These are phyloP conservation scores for Pseudoneurospora amorphoporcata DNA, from an alignment of 495 filamentous ascomycete genomes.

Conservation along the genomic window DNA sequence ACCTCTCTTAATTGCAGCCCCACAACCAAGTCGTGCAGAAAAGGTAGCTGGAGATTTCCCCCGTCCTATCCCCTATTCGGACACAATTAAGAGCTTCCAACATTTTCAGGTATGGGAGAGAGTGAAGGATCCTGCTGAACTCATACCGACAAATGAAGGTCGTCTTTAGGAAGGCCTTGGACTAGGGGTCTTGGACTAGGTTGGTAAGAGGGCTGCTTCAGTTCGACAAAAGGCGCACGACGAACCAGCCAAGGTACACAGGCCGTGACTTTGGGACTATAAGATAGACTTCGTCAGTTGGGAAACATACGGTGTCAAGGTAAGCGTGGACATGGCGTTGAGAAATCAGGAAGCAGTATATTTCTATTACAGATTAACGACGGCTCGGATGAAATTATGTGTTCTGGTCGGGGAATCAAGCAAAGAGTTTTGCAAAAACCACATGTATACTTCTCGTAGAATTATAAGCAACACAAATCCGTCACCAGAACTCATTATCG, in stretches of 20 bases:
- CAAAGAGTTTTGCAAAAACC: not conserved
- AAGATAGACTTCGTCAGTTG: not conserved
- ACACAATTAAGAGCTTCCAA: not conserved
- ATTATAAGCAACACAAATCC: not conserved
- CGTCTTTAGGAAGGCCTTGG: not conserved
- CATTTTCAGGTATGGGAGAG: not conserved
- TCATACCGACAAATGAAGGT: not conserved
- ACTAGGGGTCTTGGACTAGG: not conserved
- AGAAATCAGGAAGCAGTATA: not conserved
- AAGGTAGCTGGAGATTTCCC: not conserved
- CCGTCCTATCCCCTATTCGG: not conserved
- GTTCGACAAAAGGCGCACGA: not conserved
- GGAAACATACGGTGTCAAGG: not conserved
- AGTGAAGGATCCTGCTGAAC: not conserved
- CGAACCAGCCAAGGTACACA: not conserved
- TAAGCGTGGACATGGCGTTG: not conserved
- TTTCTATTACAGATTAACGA: not conserved
- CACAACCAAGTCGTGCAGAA: not conserved
- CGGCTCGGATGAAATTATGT: not conserved
- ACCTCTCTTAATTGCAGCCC: not conserved
- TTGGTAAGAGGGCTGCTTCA: not conserved
- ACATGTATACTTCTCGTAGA: not conserved
- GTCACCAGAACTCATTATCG: not conserved
- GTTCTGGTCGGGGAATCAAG: not conserved
- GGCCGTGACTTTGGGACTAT: not conserved